Percentiles rank a stretch among this genome's conserved stretches.
These are phyloP conservation scores for Colletotrichum sp. DNA, from an alignment of 2,329 filamentous ascomycete genomes.

Conservation along the genomic window DNA sequence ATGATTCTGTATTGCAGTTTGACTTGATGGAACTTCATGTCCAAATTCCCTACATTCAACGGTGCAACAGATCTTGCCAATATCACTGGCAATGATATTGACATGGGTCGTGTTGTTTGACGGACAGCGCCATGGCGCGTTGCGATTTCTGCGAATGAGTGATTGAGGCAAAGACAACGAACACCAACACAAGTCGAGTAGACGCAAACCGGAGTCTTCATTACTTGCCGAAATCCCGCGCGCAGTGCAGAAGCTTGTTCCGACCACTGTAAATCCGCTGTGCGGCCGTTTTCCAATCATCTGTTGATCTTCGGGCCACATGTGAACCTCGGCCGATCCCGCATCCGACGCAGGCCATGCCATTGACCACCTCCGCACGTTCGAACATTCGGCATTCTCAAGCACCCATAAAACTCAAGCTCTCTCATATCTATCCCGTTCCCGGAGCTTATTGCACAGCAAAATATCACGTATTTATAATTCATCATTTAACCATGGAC, in stretches of 20 bases:
- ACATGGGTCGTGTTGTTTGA: no score
- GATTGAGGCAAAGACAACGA: no score
- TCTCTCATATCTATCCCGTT: not conserved
- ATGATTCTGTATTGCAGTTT: no score
- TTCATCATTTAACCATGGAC: not conserved
- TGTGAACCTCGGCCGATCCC: not conserved
- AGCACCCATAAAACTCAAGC: not conserved
- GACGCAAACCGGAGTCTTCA: no score
- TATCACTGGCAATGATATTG: no score
- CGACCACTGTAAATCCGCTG: not conserved
- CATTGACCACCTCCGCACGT: not conserved
- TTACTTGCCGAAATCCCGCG: rapidly evolving
- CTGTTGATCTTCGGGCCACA: not conserved
- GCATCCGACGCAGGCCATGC: not conserved
- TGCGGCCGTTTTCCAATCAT: not conserved
- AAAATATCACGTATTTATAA: not conserved
- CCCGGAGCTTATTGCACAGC: not conserved
- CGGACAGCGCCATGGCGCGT: no score
- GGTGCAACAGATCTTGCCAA: no score
- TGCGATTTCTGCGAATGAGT: no score
- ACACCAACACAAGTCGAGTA: no score
- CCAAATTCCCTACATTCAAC: no score
- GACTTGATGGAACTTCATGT: no score
- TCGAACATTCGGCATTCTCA: not conserved
- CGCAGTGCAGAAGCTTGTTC: rapidly evolving